Evolutionary conservation across 768 basidiomycete genomes (phyloP).

Genomic region (Kwoniella dejecticola): DNA sequence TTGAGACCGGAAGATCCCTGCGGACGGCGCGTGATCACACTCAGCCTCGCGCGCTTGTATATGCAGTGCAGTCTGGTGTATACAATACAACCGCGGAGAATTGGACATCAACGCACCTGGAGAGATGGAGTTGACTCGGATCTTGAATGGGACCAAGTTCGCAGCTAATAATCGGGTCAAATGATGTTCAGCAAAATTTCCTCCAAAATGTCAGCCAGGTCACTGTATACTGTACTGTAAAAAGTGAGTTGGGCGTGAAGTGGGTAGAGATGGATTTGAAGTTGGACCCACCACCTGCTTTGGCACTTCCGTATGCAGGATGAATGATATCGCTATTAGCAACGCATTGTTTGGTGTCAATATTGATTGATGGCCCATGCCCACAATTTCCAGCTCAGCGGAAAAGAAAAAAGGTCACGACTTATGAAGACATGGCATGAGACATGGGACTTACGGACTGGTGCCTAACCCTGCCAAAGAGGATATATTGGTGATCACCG

Average conservation of each 20-base stretch:
- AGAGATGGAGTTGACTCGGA: slow-evolving; percentile 46
- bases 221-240: too few relatives aligned
- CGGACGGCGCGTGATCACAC: too few relatives aligned
- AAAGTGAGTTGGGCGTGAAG: too few relatives aligned
- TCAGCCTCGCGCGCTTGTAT: too few relatives aligned
- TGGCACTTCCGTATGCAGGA: slow-evolving; percentile 41
- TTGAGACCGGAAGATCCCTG: slow-evolving; percentile 33
- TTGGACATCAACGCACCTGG: too few relatives aligned
- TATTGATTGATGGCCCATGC: too few relatives aligned
- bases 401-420: too few relatives aligned
- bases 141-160: slow-evolving; percentile 36
- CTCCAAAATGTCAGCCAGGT: background rate
- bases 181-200: slow-evolving; percentile 42
- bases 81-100: too few relatives aligned
- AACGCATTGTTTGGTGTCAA: slow-evolving; percentile 7
- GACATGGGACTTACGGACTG: slow-evolving; percentile 20
- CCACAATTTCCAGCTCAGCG: too few relatives aligned
- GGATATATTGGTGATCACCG: slow-evolving; percentile 40
- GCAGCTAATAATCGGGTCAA: slow-evolving; percentile 37
- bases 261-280: too few relatives aligned
- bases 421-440: too few relatives aligned
- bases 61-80: too few relatives aligned
- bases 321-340: slow-evolving; percentile 26
- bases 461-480: slow-evolving; percentile 29
- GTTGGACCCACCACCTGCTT: slow-evolving; percentile 37